These are phyloP conservation scores for Fusarium sp. DNA, from an alignment of 2,329 filamentous ascomycete genomes.

Conservation along the genomic window DNA sequence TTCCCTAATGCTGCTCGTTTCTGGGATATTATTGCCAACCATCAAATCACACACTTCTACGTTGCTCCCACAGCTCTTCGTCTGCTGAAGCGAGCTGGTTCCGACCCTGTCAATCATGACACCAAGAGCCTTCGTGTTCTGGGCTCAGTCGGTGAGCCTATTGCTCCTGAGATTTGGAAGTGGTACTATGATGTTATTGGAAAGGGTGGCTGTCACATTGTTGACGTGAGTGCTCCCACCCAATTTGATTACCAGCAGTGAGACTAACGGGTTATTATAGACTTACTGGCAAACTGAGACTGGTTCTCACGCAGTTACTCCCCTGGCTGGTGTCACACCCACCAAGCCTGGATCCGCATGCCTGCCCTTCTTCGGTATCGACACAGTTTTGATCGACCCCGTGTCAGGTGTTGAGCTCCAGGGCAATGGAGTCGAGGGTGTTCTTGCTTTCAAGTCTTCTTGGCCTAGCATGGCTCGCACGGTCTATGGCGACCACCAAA, in stretches of 20 bases:
- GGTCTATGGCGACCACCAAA: conserved; percentile 94
- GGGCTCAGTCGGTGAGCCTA: conserved; percentile 93
- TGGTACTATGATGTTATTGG: conserved; percentile 95
- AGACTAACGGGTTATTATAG: conserved; percentile 57
- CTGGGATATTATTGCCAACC: conserved; percentile 93
- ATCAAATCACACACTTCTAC: conserved; percentile 94
- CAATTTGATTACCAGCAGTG: fast-evolving
- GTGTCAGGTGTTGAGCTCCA: conserved; percentile 88
- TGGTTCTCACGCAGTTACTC: conserved; percentile 91
- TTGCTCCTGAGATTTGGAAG: conserved; percentile 97
- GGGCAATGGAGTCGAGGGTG: conserved; percentile 93
- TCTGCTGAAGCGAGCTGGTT: conserved; percentile 88
- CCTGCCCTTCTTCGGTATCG: conserved; percentile 96
- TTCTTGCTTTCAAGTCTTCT: conserved; percentile 91
- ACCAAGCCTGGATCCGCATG: conserved; percentile 95
- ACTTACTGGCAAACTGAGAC: conserved; percentile 99
- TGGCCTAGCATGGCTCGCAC: conserved; percentile 98
- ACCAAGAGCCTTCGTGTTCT: conserved; percentile 87
- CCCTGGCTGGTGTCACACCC: conserved; percentile 87
- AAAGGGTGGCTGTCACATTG: conserved; percentile 87
- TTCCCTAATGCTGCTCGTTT: conserved; percentile 95
- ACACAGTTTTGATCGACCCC: conserved; percentile 92
- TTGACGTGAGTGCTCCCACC: conserved; percentile 74
- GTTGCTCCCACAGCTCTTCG: conserved; percentile 91
- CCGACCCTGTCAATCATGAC: conserved; percentile 79